Conservation (phyloP, 1,139 yeast species). For the Lodderomyces oxycetoniae region DNA sequence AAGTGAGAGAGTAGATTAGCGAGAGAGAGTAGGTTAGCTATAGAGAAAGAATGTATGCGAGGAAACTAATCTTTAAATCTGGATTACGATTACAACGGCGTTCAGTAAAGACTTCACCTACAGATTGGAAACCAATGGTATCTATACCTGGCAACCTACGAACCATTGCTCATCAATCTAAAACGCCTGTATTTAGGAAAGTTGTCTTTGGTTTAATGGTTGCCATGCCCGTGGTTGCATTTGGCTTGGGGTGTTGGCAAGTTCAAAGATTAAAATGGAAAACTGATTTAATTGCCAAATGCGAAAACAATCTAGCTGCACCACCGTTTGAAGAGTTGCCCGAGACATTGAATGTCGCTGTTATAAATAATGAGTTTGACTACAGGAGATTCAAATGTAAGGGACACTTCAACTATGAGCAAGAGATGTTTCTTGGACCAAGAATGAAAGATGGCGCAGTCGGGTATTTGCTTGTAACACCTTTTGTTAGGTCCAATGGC, state of each 20-base stretch:
- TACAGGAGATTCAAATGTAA: slow-evolving; percentile 68
- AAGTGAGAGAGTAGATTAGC: too few species aligned
- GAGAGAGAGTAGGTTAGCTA: too few species aligned
- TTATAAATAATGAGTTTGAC: slow-evolving; percentile 59
- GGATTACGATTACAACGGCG: slow-evolving; percentile 14
- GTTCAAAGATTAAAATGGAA: slow-evolving; percentile 84
- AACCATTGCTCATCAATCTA: slow-evolving; percentile 37
- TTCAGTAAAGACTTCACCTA: slow-evolving; percentile 58
- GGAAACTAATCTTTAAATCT: background rate
- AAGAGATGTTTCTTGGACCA: slow-evolving; percentile 93
- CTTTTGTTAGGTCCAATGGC: slow-evolving; percentile 72
- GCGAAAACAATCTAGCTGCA: slow-evolving; percentile 75
- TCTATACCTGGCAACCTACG: slow-evolving; percentile 46
- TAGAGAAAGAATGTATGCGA: background rate
- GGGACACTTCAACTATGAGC: slow-evolving; percentile 78
- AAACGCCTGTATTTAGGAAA: slow-evolving; percentile 38
- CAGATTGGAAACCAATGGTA: slow-evolving; percentile 80
- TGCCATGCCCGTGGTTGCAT: slow-evolving; percentile 84
- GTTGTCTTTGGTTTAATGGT: slow-evolving; percentile 57
- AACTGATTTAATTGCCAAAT: slow-evolving; percentile 70
- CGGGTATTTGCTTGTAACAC: slow-evolving; percentile 81
- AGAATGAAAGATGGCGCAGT: slow-evolving; percentile 67
- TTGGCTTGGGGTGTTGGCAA: slow-evolving; percentile 93
- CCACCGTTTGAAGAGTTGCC: slow-evolving; percentile 70
- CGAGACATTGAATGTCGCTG: slow-evolving; percentile 48